phyloP scores from a whole-genome alignment of 495 filamentous ascomycete species.

The Xylaria nigripes region DNA sequence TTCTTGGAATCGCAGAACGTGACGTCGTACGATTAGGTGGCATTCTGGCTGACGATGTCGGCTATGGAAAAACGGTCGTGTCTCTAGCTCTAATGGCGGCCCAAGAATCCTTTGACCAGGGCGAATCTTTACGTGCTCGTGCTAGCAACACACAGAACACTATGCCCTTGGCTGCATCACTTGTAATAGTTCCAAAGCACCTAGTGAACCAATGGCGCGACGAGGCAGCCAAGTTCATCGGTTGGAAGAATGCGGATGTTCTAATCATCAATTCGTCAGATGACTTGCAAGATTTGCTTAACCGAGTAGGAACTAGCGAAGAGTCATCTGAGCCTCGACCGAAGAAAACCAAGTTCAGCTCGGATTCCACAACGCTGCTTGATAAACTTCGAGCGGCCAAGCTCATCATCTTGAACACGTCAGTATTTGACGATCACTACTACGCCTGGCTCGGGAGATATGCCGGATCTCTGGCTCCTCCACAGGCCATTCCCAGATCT shows the following conservation, averaged over 20 bases:
- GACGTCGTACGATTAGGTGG: conserved; percentile 51
- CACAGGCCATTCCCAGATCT: conserved; percentile 28
- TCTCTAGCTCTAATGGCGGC: conserved; percentile 56
- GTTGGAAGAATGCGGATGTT: conserved; percentile 26
- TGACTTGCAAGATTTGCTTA: conserved; percentile 23
- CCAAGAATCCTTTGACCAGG: conserved; percentile 28
- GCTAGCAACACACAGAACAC: conserved; percentile 15
- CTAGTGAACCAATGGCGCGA: conserved; percentile 59
- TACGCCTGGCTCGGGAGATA: conserved; percentile 37
- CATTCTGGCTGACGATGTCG: conserved; percentile 67
- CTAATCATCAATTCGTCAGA: conserved; percentile 31
- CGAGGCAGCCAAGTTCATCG: conserved; percentile 53
- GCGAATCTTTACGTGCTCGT: background rate
- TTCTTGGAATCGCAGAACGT: conserved; percentile 50
- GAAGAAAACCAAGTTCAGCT: background rate
- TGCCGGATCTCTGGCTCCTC: conserved; percentile 41
- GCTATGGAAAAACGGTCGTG: conserved; percentile 77
- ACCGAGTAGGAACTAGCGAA: background rate
- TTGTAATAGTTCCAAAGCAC: conserved; percentile 58
- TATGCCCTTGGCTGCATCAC: conserved; percentile 47
- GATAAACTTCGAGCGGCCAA: conserved; percentile 38
- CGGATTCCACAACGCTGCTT: conserved; percentile 19
- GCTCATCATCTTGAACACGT: conserved; percentile 49
- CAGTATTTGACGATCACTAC: conserved; percentile 28
- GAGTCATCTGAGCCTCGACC: background rate